Percentiles rank a stretch among this genome's conserved stretches.
phyloP scores from a whole-genome alignment of 345 rosid genomes.

The Leavenworthia alabamica region DNA sequence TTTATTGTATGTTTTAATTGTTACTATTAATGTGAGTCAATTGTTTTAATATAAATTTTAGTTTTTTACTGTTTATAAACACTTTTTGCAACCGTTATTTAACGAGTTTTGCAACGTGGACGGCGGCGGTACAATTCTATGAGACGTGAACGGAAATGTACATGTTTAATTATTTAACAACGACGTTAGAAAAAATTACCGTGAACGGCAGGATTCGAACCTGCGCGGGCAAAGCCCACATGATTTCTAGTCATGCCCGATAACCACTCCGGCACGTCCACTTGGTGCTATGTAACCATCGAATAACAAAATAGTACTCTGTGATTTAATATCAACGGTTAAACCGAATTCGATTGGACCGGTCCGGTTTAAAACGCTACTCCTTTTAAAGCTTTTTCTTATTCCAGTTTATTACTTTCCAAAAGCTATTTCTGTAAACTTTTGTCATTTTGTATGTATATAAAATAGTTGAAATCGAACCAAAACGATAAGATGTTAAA shows the following conservation, averaged over 20 bases:
- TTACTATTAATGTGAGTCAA: too few species aligned
- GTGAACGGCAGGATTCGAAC: conserved; percentile 71
- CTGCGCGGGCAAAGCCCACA: conserved; percentile 93
- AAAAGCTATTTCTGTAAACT: neutral
- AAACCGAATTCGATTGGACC: too few species aligned
- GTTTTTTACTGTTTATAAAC: neutral
- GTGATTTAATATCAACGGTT: too few species aligned
- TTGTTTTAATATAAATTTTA: too few species aligned
- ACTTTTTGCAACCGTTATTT: too few species aligned
- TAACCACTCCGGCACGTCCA: conserved; percentile 40
- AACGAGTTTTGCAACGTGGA: too few species aligned
- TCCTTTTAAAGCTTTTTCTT: neutral
- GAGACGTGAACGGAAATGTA: too few species aligned
- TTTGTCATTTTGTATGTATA: neutral
- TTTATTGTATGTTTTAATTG: conserved; percentile 3
- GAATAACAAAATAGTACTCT: too few species aligned
- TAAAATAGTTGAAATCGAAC: neutral
- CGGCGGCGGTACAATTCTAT: too few species aligned
- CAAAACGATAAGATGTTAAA: neutral
- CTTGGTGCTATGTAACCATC: too few species aligned
- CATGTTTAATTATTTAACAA: too few species aligned
- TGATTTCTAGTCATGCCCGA: conserved; percentile 92
- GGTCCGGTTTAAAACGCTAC: neutral
- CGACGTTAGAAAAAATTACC: too few species aligned
- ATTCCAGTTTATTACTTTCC: neutral